Conservation (phyloP, 2,329 filamentous ascomycete genomes). For the Diaporthe batatas region DNA sequence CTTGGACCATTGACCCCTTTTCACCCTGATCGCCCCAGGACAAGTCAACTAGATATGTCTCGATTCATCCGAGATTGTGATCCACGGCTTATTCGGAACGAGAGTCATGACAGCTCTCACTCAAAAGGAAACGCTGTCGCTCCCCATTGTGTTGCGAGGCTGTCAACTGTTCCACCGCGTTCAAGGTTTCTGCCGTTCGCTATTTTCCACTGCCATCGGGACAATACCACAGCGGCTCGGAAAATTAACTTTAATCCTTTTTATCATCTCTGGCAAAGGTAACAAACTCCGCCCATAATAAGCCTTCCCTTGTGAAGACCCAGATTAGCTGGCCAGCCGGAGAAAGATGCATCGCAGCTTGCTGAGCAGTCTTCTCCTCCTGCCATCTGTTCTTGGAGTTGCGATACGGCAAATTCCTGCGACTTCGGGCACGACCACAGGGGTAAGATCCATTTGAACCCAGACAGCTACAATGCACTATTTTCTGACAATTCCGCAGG, state of each 20-base stretch:
- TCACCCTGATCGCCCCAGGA: neutral
- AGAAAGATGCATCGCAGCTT: conserved; percentile 4
- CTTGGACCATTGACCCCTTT: conserved; percentile 22
- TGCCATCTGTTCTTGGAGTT: conserved; percentile 15
- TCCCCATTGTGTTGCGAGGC: neutral
- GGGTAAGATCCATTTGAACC: neutral
- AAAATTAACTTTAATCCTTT: neutral
- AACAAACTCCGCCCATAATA: neutral
- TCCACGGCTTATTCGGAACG: conserved; percentile 1
- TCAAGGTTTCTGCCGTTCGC: conserved; percentile 10
- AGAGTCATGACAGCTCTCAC: neutral
- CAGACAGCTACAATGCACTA: neutral
- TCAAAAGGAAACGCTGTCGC: conserved; percentile 18
- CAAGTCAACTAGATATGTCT: conserved; percentile 12
- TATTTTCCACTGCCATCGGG: neutral
- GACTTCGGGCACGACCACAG: neutral
- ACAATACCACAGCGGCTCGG: neutral
- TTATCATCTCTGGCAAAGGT: neutral
- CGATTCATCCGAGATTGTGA: conserved; percentile 24
- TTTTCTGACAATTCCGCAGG: conserved; percentile 7
- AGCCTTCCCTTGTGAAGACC: neutral
- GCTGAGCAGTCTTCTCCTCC: conserved; percentile 6
- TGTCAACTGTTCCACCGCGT: neutral
- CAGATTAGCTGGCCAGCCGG: neutral
- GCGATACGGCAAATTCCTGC: conserved; percentile 1